Percentiles rank a stretch among this genome's conserved stretches.
These are phyloP conservation scores for Ceratobasidium sp. DNA, from an alignment of 1,284 basidiomycete genomes.

Conservation along the genomic window DNA sequence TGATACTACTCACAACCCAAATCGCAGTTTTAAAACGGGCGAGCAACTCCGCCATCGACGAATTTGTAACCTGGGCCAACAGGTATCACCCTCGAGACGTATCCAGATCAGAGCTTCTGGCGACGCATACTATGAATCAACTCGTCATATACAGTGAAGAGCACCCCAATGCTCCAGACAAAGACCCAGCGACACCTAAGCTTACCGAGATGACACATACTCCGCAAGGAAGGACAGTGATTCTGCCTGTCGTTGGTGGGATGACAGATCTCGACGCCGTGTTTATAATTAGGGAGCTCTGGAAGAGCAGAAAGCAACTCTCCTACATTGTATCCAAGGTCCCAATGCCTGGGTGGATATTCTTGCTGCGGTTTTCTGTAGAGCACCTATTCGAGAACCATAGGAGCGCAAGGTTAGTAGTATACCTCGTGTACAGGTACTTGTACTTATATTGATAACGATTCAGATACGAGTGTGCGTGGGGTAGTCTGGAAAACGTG, in stretches of 20 bases:
- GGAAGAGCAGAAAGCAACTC: constrained; percentile 6
- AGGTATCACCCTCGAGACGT: background rate
- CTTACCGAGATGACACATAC: background rate
- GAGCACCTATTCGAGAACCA: background rate
- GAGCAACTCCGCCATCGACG: background rate
- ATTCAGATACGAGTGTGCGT: background rate
- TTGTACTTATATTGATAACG: background rate
- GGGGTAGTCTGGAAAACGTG: constrained; percentile 1
- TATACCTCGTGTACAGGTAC: background rate
- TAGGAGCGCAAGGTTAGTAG: background rate
- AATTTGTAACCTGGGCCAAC: background rate
- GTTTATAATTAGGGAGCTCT: background rate
- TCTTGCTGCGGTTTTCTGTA: background rate
- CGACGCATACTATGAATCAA: background rate
- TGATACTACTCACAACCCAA: constrained; percentile 5
- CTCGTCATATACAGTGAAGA: background rate
- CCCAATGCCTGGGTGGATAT: background rate
- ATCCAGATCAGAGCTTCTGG: background rate
- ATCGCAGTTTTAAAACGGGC: background rate
- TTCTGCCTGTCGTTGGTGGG: background rate
- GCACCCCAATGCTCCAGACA: background rate
- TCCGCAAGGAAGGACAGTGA: background rate
- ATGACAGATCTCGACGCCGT: background rate
- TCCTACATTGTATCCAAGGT: constrained; percentile 5
- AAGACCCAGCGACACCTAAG: too few relatives aligned